Percentiles rank a stretch among this genome's conserved stretches.
These are phyloP conservation scores for Hemileccinum rubropunctum DNA, from an alignment of 768 basidiomycete species.

Conservation along the genomic window DNA sequence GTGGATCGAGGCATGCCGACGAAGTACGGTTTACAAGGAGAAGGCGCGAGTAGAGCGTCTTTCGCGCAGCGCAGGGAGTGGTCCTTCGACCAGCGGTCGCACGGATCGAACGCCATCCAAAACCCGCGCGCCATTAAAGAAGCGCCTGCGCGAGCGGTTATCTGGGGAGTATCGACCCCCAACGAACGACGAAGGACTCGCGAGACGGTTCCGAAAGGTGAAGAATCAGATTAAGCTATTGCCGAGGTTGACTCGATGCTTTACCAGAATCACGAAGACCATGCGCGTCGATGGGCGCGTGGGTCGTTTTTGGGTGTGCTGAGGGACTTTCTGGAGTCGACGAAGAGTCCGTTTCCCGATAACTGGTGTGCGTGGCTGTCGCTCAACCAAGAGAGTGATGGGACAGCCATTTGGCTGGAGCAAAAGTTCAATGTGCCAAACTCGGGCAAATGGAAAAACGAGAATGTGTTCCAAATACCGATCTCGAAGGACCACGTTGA, in stretches of 20 bases:
- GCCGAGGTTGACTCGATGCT: conserved; percentile 1
- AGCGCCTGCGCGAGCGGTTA: conserved; percentile 34
- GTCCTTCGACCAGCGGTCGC: conserved; percentile 22
- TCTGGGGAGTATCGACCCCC: conserved; percentile 49
- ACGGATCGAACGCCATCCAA: conserved; percentile 20
- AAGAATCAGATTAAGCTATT: neutral
- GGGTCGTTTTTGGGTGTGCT: conserved; percentile 58
- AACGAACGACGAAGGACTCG: conserved; percentile 63
- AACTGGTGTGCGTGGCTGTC: conserved; percentile 75
- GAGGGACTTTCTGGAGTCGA: conserved; percentile 37
- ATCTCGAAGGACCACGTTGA: conserved; percentile 20
- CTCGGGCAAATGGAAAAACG: conserved; percentile 61
- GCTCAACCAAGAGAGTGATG: conserved; percentile 66
- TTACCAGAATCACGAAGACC: conserved; percentile 66
- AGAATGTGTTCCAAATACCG: conserved; percentile 61
- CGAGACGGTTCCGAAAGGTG: conserved; percentile 68
- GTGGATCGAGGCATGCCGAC: conserved; percentile 61
- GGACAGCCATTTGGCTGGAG: conserved; percentile 79
- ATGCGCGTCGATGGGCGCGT: conserved; percentile 69
- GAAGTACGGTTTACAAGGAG: conserved; percentile 59
- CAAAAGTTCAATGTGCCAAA: conserved; percentile 68
- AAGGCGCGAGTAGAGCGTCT: conserved; percentile 41
- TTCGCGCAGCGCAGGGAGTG: conserved; percentile 21
- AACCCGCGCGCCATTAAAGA: conserved; percentile 17
- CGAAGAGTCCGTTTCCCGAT: conserved; percentile 27